Conservation (phyloP, 163 green algal genomes). For the Volvox carteri region DNA sequence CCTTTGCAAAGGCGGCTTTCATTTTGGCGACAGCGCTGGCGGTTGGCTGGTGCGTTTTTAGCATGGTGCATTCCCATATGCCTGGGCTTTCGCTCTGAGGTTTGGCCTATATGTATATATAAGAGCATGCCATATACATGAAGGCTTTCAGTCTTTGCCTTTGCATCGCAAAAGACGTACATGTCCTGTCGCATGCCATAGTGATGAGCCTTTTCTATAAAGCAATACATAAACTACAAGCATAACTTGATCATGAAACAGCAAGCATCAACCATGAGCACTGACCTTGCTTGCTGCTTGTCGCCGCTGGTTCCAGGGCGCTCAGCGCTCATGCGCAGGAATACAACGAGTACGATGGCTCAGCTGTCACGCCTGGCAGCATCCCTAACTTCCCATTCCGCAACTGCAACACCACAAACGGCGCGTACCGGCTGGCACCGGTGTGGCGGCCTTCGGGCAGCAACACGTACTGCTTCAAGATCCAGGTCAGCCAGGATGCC, state of each 20-base stretch:
- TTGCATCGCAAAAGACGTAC: too few species aligned
- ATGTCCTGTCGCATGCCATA: not conserved
- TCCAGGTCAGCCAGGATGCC: not conserved
- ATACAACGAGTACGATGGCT: not conserved
- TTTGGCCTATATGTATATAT: not conserved
- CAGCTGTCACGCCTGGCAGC: not conserved
- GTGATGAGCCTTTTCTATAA: not conserved
- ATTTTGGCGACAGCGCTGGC: not conserved
- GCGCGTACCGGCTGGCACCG: not conserved
- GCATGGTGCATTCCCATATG: not conserved
- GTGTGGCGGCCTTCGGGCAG: not conserved
- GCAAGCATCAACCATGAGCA: not conserved
- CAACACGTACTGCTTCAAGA: conserved; percentile 35
- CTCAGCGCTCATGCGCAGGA: not conserved
- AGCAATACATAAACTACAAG: too few species aligned
- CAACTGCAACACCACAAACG: not conserved
- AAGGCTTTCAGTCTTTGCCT: not conserved
- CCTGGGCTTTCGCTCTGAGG: too few species aligned
- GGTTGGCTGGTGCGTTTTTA: not conserved
- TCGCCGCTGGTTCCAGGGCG: not conserved
- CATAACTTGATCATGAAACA: not conserved
- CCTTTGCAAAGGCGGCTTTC: too few species aligned
- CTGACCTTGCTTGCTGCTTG: not conserved
- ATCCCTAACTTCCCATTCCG: conserved; percentile 14
- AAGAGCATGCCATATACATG: not conserved